A percentile compares a stretch with the other conserved stretches of the same genome.
Conservation (phyloP, 2,329 filamentous ascomycete species). For the Magnaporthiopsis poae region DNA sequence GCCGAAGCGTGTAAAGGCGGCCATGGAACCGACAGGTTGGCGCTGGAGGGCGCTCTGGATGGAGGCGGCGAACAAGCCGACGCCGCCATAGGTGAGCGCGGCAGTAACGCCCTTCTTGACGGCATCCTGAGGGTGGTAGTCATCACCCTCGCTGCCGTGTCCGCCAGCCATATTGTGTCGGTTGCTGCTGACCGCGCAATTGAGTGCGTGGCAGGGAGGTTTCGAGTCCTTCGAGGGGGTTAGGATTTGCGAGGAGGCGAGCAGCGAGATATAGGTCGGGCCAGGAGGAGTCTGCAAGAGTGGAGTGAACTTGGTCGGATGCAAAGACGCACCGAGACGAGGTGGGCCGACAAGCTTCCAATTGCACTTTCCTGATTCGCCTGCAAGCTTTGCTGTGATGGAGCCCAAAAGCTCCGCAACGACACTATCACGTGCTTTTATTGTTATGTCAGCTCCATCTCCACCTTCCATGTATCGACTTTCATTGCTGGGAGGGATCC, state of each 20-base stretch:
- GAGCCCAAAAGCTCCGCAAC: background rate
- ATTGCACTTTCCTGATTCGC: conserved; percentile 9
- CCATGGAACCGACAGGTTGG: conserved; percentile 70
- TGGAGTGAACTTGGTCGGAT: background rate
- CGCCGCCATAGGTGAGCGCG: conserved; percentile 44
- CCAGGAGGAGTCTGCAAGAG: background rate
- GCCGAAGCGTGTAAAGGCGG: conserved; percentile 71
- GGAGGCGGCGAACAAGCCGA: conserved; percentile 42
- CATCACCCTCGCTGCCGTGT: conserved; percentile 15
- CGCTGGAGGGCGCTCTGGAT: conserved; percentile 80
- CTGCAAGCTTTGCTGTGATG: background rate
- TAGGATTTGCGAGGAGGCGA: conserved; percentile 1
- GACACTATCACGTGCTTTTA: background rate
- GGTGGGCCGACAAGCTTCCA: conserved; percentile 3
- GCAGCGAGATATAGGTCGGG: background rate
- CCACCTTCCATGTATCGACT: background rate
- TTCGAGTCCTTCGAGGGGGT: conserved; percentile 1
- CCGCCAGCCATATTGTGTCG: background rate
- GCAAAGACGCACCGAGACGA: conserved; percentile 1
- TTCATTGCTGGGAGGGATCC: background rate
- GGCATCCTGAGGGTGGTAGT: conserved; percentile 43
- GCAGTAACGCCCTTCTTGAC: conserved; percentile 45
- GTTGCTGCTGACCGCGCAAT: background rate
- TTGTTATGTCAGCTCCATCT: background rate
- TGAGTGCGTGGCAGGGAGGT: background rate